Conservation (phyloP, 2,329 filamentous ascomycete species). For the Penicillium sp. region DNA sequence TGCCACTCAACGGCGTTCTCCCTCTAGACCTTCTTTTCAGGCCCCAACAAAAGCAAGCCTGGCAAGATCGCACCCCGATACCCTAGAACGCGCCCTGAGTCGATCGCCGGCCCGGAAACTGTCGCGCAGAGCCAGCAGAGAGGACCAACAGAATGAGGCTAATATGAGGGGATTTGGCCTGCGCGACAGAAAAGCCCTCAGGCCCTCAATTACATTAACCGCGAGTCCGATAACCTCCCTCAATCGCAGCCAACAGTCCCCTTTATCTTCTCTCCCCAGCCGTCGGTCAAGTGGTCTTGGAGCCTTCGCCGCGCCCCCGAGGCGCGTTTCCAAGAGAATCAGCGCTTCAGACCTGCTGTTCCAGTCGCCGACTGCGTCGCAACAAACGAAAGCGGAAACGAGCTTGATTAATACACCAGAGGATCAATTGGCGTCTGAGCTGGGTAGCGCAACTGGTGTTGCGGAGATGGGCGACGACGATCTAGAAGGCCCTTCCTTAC, state of each 20-base stretch:
- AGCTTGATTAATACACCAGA: conserved; percentile 34
- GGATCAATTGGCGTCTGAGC: conserved; percentile 38
- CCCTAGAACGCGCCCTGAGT: conserved; percentile 55
- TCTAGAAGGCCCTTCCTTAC: conserved; percentile 26
- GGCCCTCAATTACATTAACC: conserved; percentile 38
- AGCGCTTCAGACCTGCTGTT: conserved; percentile 35
- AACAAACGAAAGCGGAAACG: conserved; percentile 19
- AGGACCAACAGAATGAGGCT: conserved; percentile 20
- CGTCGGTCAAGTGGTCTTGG: conserved; percentile 37
- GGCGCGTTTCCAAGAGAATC: conserved; percentile 41
- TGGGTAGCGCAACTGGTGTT: conserved; percentile 37
- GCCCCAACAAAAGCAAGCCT: conserved; percentile 71
- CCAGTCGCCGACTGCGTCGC: conserved; percentile 29
- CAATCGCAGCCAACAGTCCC: conserved; percentile 22
- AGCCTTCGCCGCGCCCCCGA: conserved; percentile 43
- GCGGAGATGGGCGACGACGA: conserved; percentile 22
- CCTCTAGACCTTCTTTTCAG: conserved; percentile 62
- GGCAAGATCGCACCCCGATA: conserved; percentile 64
- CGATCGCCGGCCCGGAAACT: conserved; percentile 43
- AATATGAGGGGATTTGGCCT: conserved; percentile 35
- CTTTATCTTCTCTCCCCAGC: conserved; percentile 32
- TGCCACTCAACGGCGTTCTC: conserved; percentile 33
- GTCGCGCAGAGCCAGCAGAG: conserved; percentile 24
- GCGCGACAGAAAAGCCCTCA: conserved; percentile 43
- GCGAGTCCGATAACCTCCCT: conserved; percentile 32